These are phyloP conservation scores for Neurospora sp. DNA, from an alignment of 495 filamentous ascomycete species.

Conservation along the genomic window DNA sequence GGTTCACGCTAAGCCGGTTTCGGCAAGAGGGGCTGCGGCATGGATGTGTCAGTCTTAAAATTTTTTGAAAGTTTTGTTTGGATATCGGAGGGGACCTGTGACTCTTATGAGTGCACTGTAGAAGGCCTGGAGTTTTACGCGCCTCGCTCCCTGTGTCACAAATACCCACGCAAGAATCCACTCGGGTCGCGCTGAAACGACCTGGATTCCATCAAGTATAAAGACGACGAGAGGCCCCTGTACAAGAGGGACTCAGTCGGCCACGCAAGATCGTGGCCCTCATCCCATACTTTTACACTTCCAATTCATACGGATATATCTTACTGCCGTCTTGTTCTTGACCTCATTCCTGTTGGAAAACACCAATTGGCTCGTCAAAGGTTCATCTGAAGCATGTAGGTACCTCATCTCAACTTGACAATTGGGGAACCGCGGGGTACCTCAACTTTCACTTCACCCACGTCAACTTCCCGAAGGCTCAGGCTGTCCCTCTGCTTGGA, in stretches of 20 bases:
- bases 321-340: background rate
- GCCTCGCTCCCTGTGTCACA: background rate
- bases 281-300: background rate
- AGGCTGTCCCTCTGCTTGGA: background rate
- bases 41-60: background rate
- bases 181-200: background rate
- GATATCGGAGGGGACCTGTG: background rate
- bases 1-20: background rate
- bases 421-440: background rate
- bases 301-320: background rate
- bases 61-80: slow-evolving; percentile 1
- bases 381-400: background rate
- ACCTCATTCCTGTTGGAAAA: background rate
- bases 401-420: background rate
- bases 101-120: background rate
- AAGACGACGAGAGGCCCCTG: background rate
- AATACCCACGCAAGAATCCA: background rate
- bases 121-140: background rate
- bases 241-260: background rate
- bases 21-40: background rate
- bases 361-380: background rate
- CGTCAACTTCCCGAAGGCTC: background rate
- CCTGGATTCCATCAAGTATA: background rate
- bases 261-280: background rate
- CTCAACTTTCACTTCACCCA: background rate